These are phyloP conservation scores for Brassica carinata DNA, from an alignment of 345 rosid species.

Conservation along the genomic window DNA sequence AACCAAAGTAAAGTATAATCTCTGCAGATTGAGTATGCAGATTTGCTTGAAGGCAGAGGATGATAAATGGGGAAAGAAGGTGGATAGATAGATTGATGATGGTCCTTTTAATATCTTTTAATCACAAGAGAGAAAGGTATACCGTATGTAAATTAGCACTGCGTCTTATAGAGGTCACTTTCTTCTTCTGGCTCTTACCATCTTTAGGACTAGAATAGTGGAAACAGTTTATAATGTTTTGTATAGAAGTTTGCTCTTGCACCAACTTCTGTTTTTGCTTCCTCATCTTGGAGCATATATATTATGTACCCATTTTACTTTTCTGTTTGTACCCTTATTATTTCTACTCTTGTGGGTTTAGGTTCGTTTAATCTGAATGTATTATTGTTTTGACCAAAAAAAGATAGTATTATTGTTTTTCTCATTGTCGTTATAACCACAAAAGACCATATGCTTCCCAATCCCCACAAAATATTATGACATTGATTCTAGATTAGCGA, in stretches of 20 bases:
- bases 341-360: slow-evolving; percentile 21
- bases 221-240: slow-evolving; percentile 22
- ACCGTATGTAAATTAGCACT: slow-evolving; percentile 33
- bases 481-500: neutral
- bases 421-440: neutral
- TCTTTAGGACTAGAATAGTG: slow-evolving; percentile 22
- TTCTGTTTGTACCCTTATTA: slow-evolving; percentile 12
- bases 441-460: neutral
- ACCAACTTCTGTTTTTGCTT: neutral
- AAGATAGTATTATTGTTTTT: neutral
- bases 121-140: slow-evolving; percentile 18
- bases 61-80: too few relatives aligned
- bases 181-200: slow-evolving; percentile 1
- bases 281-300: slow-evolving; percentile 33
- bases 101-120: neutral
- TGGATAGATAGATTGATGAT: too few relatives aligned
- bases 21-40: too few relatives aligned
- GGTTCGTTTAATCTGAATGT: slow-evolving; percentile 26
- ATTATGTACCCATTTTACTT: neutral
- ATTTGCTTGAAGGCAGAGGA: too few relatives aligned
- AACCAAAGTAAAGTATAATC: neutral
- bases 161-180: slow-evolving; percentile 29
- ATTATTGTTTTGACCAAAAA: too few relatives aligned
- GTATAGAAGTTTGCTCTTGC: slow-evolving; percentile 33
- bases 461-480: neutral